Conservation (phyloP, 2,329 filamentous ascomycete species). For the Aspergillus fischeri region DNA sequence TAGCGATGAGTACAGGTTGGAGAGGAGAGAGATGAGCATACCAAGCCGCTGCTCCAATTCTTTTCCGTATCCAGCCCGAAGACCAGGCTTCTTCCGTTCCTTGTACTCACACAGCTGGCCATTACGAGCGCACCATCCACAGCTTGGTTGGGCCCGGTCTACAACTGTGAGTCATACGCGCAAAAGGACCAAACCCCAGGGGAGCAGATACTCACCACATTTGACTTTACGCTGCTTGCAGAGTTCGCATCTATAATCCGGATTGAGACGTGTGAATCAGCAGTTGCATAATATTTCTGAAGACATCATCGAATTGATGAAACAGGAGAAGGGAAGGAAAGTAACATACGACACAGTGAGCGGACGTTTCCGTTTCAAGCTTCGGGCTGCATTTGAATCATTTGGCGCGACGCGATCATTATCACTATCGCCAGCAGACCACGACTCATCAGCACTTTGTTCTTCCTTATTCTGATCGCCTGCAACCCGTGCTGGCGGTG, state of each 20-base stretch:
- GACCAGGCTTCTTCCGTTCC: slow-evolving; percentile 66
- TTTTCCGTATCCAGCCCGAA: slow-evolving; percentile 63
- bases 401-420: slow-evolving; percentile 25
- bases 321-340: neutral
- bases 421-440: slow-evolving; percentile 34
- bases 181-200: neutral
- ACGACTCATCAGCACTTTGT: slow-evolving; percentile 32
- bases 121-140: slow-evolving; percentile 68
- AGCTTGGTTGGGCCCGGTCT: slow-evolving; percentile 56
- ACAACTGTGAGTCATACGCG: slow-evolving; percentile 1
- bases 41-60: slow-evolving; percentile 67
- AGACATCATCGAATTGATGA: neutral
- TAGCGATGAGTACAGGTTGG: slow-evolving; percentile 1
- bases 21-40: slow-evolving; percentile 15
- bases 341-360: slow-evolving; percentile 36
- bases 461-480: slow-evolving; percentile 26
- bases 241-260: slow-evolving; percentile 35
- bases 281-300: neutral
- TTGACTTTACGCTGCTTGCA: slow-evolving; percentile 45
- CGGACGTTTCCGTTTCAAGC: slow-evolving; percentile 35
- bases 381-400: slow-evolving; percentile 23
- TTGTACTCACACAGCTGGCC: slow-evolving; percentile 64
- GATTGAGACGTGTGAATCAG: neutral
- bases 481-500: slow-evolving; percentile 15
- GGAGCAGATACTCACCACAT: slow-evolving; percentile 34